These are phyloP conservation scores for Stachybotrys echinatus DNA, from an alignment of 2,329 filamentous ascomycete species.

Conservation along the genomic window DNA sequence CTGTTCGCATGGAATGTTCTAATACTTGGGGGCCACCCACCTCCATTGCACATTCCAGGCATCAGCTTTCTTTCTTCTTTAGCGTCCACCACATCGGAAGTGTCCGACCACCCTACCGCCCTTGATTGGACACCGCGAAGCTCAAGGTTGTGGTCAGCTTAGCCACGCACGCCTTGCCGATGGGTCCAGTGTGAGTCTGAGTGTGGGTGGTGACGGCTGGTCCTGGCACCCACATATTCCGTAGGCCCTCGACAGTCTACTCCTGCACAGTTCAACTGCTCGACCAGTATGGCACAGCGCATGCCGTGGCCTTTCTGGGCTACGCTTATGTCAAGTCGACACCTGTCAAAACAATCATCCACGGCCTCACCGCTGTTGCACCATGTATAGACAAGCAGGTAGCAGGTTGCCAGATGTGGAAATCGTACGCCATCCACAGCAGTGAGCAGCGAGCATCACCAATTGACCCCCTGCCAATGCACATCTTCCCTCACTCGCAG, in stretches of 20 bases:
- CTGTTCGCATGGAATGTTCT: background rate
- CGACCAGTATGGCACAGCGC: background rate
- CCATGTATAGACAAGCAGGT: no score
- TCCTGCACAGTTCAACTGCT: background rate
- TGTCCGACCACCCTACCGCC: background rate
- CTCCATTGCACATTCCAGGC: background rate
- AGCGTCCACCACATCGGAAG: background rate
- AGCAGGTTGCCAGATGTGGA: no score
- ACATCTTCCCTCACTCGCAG: no score
- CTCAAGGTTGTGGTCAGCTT: background rate
- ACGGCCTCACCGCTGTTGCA: no score
- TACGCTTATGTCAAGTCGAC: no score
- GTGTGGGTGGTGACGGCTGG: background rate
- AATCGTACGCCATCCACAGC: no score
- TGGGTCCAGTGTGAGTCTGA: no score
- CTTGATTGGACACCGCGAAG: background rate
- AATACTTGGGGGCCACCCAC: background rate
- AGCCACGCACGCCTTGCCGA: background rate
- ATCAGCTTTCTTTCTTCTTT: background rate
- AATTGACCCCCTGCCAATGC: no score
- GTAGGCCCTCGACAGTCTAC: no score
- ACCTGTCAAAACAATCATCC: no score
- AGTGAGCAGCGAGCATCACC: no score
- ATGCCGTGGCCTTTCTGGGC: background rate
- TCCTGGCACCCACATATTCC: no score